phyloP scores from a whole-genome alignment of 2,329 filamentous ascomycete genomes.

The Neonectria coccinea region DNA sequence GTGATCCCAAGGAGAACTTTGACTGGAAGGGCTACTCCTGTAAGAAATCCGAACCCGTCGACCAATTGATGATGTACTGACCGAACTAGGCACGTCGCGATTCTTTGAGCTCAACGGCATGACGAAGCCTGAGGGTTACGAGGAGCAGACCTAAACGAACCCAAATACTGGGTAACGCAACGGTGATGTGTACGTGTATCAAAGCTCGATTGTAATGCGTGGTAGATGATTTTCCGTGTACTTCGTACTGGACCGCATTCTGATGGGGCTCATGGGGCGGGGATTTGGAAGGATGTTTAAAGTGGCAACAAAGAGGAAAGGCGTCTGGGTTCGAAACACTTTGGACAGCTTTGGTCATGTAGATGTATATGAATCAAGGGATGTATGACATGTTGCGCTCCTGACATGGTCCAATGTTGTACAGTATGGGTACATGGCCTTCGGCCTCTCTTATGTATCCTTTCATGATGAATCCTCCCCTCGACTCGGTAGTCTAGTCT shows the following conservation, averaged over 20 bases:
- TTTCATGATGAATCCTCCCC: constrained; percentile 21
- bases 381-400: constrained; percentile 28
- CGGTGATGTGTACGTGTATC: constrained; percentile 37
- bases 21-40: constrained; percentile 99
- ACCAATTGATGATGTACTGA: constrained; percentile 23
- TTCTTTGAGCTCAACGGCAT: constrained; percentile 87
- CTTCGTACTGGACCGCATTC: constrained; percentile 31
- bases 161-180: constrained; percentile 2
- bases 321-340: constrained; percentile 46
- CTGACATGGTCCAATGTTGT: constrained; percentile 38
- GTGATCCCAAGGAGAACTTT: constrained; percentile 96
- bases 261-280: constrained; percentile 31
- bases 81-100: constrained; percentile 70
- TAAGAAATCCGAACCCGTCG: constrained; percentile 59
- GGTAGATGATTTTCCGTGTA: constrained; percentile 36
- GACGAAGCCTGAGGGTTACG: constrained; percentile 86
- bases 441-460: constrained; percentile 30
- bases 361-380: constrained; percentile 45
- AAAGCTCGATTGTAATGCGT: constrained; percentile 41
- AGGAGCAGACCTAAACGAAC: constrained; percentile 69
- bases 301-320: constrained; percentile 38
- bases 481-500: constrained; percentile 5
- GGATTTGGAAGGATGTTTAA: constrained; percentile 37
- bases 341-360: constrained; percentile 47
- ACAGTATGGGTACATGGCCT: constrained; percentile 46